Base-by-base conservation (phyloP, 345 rosid genomes). In the Xanthoceras sorbifolium region DNA sequence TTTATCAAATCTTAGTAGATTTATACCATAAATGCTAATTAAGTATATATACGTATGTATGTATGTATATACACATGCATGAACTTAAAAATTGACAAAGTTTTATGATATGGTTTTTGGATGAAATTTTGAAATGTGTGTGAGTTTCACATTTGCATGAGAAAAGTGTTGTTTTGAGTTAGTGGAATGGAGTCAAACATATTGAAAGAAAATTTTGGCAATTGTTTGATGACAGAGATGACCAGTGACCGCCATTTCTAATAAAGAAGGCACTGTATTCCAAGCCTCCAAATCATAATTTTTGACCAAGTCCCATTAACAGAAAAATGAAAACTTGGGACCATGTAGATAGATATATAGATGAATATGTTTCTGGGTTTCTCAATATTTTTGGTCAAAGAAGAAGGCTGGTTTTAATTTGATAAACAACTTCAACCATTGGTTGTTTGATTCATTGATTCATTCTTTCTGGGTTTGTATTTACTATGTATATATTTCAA, bases 181-280 rank as follows among this genome's bases (percentile, higher is more conserved):
- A n/a, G 22, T 4, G 6, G 9, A 54, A 8, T 18, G n/a, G 20
- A 52, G 59, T 52, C 59, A 52, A n/a, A 52, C 17, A 20, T 52
- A 20, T 52, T 18, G 6, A 22, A 54, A 28, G 20, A 38, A 73
- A 73, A 44, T 63, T 72, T 61, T 61, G 76, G 68, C 44, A 73
- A 9, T 3, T 22, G 26, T 50, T 69, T 11, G 62, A 4, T 23
- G 63, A 68, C 18, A 20, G 8, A 4, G 0, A n/a, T n/a, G n/a
- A n/a, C n/a, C n/a, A n/a, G n/a, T n/a, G 40, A 36, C 40, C 40
- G 4, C 62, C 5, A 36, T 12, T 57, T 72, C 65, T 59, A 25
- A 72, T 72, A 25, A 72, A 38, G 40, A 59, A 6, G 62, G 75
- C 75, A 23, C 52, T 57, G 17, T 52, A 23, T 57, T 72, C 75